Base-by-base conservation (phyloP, 2,329 filamentous ascomycete genomes). In the Colletotrichum viniferum region DNA sequence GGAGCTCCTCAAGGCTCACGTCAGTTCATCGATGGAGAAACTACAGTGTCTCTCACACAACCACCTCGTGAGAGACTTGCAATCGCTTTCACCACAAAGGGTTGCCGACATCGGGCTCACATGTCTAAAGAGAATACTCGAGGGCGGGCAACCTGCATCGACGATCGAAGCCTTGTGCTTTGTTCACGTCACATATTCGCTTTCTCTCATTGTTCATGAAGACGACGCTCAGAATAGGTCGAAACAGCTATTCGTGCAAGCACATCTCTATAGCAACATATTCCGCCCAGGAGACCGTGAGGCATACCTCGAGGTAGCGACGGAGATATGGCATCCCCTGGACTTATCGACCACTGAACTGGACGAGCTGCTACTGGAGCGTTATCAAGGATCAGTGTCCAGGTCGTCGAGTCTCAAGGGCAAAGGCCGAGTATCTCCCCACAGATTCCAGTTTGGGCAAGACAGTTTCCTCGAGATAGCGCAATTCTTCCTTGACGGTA, bases 401-500 rank as follows among this genome's bases (percentile, higher is more conserved):
- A 79, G 79, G 8, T 78, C 79, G 18, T 78, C 78, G 3, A 83
- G 80, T 70, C 71, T 77, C 13, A 89, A 89, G 74, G 87, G 88
- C 24, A 89, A 89, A 78, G 82, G 85, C 26, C 82, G 79, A 4
- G 84, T 82, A 21, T 73, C 67, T 26, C n/a, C 43, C 5, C 14
- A 8, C 56, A 66, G 7, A 43, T 71, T 28, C 28, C 73, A n/a
- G 9, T 8, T 9, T 24, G 72, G 69, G 26, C 68, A 67, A 12
- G 88, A 90, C 73, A 81, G 83, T 13, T 79, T 91, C 9, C 78
- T 86, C 1, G 80, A 80, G 48, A 83, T 86, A 56, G 86, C 86
- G 10, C 84, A 85, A 65, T 85, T 87, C 71, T 90, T 90, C 73
- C 81, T 91, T 24, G 89, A 91, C 79, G 87, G 88, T 90, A 82